Base-by-base conservation (phyloP, 139 green algal genomes). In the Micractinium sp. region DNA sequence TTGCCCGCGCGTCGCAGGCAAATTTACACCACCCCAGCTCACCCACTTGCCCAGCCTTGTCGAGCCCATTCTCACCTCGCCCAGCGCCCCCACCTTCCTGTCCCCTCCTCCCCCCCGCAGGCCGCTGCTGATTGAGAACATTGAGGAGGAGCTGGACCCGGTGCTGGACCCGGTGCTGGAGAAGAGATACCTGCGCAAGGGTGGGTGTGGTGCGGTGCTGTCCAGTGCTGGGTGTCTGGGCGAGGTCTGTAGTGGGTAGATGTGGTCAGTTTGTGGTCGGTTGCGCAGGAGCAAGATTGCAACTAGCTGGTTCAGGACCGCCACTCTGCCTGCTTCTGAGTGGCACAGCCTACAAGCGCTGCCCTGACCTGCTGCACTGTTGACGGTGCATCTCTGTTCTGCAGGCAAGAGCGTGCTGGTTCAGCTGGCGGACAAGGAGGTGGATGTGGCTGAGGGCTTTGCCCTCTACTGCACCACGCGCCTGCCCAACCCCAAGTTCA, bases 71-170 rank as follows among this genome's bases (percentile, higher is more conserved):
- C 14, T 78, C n/a, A 41, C n/a, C 3, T 35, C 2, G n/a, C n/a
- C 47, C 9, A 56, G 9, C 47, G 47, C 9, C 1, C 38, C n/a
- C n/a, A 3, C 15, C n/a, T 39, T 20, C 73, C 27, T 13, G n/a
- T 25, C 23, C 14, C 3, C 31, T 41, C n/a, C 14, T 19, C 73
- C 13, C n/a, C n/a, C 2, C 5, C 29, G 9, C 74, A 63, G 53
- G 29, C 97, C 97, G 2, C 89, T 99, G 92, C 94, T 99, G 84
- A 97, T 99, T 86, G 97, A 99, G 92, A 99, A 99, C 89, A 96
- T 99, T 60, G 97, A 99, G 92, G 96, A 98, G 87, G 96, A 98
- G 90, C 92, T 99, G 76, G 97, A 99, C 89, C 96, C 97, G 1
- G 89, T 98, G 80, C 92, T 99, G 80, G 97, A 99, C 88, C 96